Percentiles rank a stretch among this genome's conserved stretches.
Conservation (phyloP, 2,329 filamentous ascomycete species). For the Penicillium paneum region DNA sequence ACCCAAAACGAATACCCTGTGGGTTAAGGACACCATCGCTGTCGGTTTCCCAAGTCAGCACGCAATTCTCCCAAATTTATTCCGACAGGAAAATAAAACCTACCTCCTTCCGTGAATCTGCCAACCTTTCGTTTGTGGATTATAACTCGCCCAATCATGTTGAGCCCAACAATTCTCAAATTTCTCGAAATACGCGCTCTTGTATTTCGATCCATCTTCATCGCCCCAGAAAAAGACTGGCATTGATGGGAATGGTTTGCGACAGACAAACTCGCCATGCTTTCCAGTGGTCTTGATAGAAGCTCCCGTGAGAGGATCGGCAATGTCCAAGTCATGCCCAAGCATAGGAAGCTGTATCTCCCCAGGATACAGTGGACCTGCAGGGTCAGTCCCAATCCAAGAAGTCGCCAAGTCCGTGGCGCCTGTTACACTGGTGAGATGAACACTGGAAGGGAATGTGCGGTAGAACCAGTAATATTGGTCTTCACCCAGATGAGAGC, state of each 20-base stretch:
- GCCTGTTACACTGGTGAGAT: slow-evolving; percentile 44
- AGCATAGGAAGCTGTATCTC: slow-evolving; percentile 48
- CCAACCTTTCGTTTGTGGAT: slow-evolving; percentile 42
- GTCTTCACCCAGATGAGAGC: slow-evolving; percentile 42
- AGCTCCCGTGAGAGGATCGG: slow-evolving; percentile 39
- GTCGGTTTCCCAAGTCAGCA: not conserved
- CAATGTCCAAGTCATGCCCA: slow-evolving; percentile 49
- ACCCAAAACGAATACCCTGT: slow-evolving; percentile 48
- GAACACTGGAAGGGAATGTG: slow-evolving; percentile 39
- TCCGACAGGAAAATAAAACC: not conserved
- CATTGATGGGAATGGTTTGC: slow-evolving; percentile 48
- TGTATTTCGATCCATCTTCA: slow-evolving; percentile 40
- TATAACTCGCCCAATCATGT: slow-evolving; percentile 47
- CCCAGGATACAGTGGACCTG: slow-evolving; percentile 43
- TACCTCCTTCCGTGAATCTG: slow-evolving; percentile 45
- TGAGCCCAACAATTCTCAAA: slow-evolving; percentile 43
- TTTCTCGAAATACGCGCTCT: slow-evolving; percentile 46
- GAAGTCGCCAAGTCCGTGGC: slow-evolving; percentile 50
- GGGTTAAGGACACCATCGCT: slow-evolving; percentile 50
- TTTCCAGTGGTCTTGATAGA: slow-evolving; percentile 21
- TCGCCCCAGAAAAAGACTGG: slow-evolving; percentile 49
- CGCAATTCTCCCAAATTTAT: not conserved
- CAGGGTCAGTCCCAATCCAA: slow-evolving; percentile 43
- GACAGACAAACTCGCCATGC: slow-evolving; percentile 46
- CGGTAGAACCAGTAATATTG: slow-evolving; percentile 43